Evolutionary conservation across 768 basidiomycete genomes (phyloP).

Genomic region (Coprinopsis cinerea): DNA sequence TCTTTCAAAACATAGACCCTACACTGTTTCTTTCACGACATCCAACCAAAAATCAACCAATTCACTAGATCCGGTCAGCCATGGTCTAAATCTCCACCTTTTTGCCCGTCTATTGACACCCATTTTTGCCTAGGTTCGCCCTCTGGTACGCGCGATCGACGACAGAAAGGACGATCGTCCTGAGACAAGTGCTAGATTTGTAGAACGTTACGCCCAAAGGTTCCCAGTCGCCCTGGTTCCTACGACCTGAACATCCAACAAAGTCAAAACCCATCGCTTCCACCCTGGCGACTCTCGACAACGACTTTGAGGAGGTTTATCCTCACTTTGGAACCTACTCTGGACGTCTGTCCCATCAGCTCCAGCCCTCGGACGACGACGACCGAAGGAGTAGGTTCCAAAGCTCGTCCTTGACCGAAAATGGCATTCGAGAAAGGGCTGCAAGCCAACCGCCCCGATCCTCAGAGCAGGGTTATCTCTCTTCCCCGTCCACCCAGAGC

Average conservation of each 20-base stretch:
- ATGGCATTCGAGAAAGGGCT: conserved; percentile 54
- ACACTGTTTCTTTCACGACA: not conserved
- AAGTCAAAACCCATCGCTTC: not conserved
- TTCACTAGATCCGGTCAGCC: conserved; percentile 7
- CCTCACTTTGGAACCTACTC: conserved; percentile 10
- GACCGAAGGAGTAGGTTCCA: conserved; percentile 62
- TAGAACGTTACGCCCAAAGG: conserved; percentile 1
- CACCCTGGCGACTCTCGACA: conserved; percentile 7
- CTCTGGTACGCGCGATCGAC: not conserved
- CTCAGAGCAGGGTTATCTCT: conserved; percentile 39
- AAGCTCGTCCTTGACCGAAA: conserved; percentile 30
- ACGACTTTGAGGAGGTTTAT: conserved; percentile 9
- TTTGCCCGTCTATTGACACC: conserved; percentile 1
- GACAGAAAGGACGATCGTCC: not conserved
- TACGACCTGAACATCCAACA: conserved; percentile 2
- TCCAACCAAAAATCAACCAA: conserved; percentile 3
- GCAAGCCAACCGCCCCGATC: conserved; percentile 64
- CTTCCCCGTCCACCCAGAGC: conserved; percentile 48
- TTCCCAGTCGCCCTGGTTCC: not conserved
- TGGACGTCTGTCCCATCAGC: conserved; percentile 8
- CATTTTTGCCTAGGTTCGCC: not conserved
- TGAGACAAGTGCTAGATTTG: conserved; percentile 1
- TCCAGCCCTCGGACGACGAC: conserved; percentile 35
- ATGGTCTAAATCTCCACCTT: not conserved
- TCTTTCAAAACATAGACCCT: not conserved